Evolutionary conservation across 345 rosid species (phyloP).

Genomic region (Draba incana): DNA sequence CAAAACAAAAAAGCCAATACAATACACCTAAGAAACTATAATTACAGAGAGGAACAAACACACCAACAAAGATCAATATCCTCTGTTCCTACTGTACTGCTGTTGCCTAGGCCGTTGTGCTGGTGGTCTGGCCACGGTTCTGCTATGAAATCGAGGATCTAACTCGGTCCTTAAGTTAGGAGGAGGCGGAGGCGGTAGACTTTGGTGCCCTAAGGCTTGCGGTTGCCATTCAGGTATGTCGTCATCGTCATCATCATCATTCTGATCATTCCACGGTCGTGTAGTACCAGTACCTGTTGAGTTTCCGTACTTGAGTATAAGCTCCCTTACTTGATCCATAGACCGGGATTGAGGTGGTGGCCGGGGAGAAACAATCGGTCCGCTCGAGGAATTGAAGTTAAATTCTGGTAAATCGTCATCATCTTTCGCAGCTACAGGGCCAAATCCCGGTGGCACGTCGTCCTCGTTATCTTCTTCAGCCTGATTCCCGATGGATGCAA

Average conservation of each 20-base stretch:
- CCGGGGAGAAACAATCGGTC: conserved; percentile 26
- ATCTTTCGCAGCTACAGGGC: conserved; percentile 61
- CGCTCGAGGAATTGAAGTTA: conserved; percentile 43
- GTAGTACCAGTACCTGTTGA: conserved; percentile 44
- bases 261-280: conserved; percentile 55
- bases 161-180: conserved; percentile 6
- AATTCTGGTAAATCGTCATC: conserved; percentile 95
- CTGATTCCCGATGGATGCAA: conserved; percentile 13
- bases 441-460: conserved; percentile 94
- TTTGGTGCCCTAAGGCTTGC: conserved; percentile 39
- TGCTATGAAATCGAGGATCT: conserved; percentile 17
- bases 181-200: conserved; percentile 11
- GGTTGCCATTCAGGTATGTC: conserved; percentile 98
- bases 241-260: conserved; percentile 64
- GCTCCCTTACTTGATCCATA: conserved; percentile 75
- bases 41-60: conserved; percentile 29
- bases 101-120: conserved; percentile 24
- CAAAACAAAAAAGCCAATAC: neutral
- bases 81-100: conserved; percentile 50
- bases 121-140: conserved; percentile 28
- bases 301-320: conserved; percentile 81
- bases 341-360: conserved; percentile 34
- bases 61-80: conserved; percentile 45
- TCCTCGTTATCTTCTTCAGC: conserved; percentile 25
- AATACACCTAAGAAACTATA: conserved; percentile 19